These are phyloP conservation scores for Drechslerella coelobrocha DNA, from an alignment of 2,329 filamentous ascomycete genomes.

Conservation along the genomic window DNA sequence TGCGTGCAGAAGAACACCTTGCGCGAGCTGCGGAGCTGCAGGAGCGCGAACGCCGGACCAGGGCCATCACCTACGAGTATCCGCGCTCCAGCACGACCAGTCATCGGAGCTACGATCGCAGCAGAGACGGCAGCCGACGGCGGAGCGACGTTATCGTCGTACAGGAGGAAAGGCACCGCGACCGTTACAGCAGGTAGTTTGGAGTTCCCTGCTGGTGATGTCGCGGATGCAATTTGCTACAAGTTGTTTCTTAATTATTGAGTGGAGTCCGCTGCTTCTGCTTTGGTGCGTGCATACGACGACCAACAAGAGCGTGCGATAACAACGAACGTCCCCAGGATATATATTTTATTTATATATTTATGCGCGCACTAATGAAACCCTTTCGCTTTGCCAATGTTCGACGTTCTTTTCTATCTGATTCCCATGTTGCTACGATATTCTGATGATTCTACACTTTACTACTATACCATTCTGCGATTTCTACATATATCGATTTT, in stretches of 20 bases:
- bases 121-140: slow-evolving; percentile 36
- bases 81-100: slow-evolving; percentile 43
- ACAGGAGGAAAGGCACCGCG: slow-evolving; percentile 38
- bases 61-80: slow-evolving; percentile 48
- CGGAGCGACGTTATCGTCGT: slow-evolving; percentile 38
- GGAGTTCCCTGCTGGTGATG: background rate
- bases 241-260: no score
- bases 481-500: background rate
- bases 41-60: slow-evolving; percentile 34
- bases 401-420: background rate
- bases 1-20: slow-evolving; percentile 52
- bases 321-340: background rate
- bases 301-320: background rate
- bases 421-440: slow-evolving; percentile 26
- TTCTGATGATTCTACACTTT: slow-evolving; percentile 25
- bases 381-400: background rate
- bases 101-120: slow-evolving; percentile 42
- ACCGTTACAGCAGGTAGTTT: slow-evolving; percentile 30
- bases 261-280: no score
- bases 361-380: no score
- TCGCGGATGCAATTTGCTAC: background rate
- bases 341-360: background rate
- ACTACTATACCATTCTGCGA: slow-evolving; percentile 6
- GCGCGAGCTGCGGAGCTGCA: slow-evolving; percentile 35
- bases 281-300: background rate